These are phyloP conservation scores for Starmerella tilneyi DNA, from an alignment of 805 yeast species.

Conservation along the genomic window DNA sequence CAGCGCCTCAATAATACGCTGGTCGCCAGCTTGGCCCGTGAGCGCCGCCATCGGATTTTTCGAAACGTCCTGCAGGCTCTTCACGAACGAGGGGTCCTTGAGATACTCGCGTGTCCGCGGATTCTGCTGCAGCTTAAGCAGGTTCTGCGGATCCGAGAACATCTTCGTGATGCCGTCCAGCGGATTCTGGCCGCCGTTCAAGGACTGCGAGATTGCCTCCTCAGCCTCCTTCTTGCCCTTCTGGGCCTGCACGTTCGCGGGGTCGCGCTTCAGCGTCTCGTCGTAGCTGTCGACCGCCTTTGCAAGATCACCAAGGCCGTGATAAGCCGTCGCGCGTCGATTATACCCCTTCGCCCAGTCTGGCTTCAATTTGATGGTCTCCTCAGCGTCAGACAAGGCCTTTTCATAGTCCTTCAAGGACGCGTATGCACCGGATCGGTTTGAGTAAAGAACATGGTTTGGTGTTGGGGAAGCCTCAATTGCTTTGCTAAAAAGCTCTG, in stretches of 20 bases:
- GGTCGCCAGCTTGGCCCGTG: conserved; percentile 41
- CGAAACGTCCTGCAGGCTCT: conserved; percentile 46
- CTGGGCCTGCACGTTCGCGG: conserved; percentile 76
- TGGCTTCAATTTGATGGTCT: conserved; percentile 70
- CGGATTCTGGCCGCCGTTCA: conserved; percentile 33
- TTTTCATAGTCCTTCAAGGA: conserved; percentile 60
- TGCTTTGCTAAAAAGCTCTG: conserved; percentile 73
- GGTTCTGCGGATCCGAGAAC: conserved; percentile 69
- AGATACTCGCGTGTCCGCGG: conserved; percentile 81
- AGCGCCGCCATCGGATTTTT: conserved; percentile 67
- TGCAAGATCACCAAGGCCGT: conserved; percentile 75
- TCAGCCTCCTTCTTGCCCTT: conserved; percentile 67
- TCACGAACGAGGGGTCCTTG: conserved; percentile 77
- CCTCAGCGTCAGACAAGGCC: conserved; percentile 77
- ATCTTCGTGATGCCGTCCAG: conserved; percentile 73
- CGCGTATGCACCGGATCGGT: conserved; percentile 86
- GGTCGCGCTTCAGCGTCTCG: conserved; percentile 77
- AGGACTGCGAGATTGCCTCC: conserved; percentile 45
- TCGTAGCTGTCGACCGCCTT: conserved; percentile 94
- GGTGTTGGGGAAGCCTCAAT: conserved; percentile 65
- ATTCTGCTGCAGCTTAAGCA: conserved; percentile 62
- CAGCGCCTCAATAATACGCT: conserved; percentile 79
- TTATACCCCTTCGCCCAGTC: conserved; percentile 93
- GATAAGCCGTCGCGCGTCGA: conserved; percentile 86
- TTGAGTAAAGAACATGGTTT: conserved; percentile 85